Percentiles rank a stretch among this genome's conserved stretches.
phyloP scores from a whole-genome alignment of 1,139 yeast species.

The Pichia terricola region DNA sequence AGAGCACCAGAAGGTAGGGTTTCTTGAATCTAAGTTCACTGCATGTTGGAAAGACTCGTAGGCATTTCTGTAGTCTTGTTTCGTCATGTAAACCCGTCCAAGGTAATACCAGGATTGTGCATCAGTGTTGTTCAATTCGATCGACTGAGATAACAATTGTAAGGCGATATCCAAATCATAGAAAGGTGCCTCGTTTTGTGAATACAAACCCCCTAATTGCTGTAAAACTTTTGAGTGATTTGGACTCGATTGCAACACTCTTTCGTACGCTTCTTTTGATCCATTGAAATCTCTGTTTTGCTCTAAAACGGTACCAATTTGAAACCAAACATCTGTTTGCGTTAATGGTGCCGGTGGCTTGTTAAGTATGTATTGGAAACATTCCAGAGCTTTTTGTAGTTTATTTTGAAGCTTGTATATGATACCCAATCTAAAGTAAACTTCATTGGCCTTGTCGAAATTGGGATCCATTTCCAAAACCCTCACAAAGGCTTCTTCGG shows the following conservation, averaged over 20 bases:
- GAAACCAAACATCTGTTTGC: slow-evolving; percentile 97
- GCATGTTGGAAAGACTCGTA: slow-evolving; percentile 99
- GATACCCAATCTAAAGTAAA: slow-evolving; percentile 92
- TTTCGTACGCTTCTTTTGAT: slow-evolving; percentile 86
- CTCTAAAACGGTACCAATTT: slow-evolving; percentile 90
- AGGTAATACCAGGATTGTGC: slow-evolving; percentile 96
- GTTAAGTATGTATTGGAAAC: slow-evolving; percentile 82
- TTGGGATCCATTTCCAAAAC: slow-evolving; percentile 93
- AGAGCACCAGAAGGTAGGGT: slow-evolving; percentile 98
- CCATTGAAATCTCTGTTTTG: slow-evolving; percentile 87
- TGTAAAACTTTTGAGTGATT: slow-evolving; percentile 93
- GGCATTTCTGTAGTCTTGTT: slow-evolving; percentile 90
- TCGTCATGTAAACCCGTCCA: slow-evolving; percentile 94
- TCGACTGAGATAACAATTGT: slow-evolving; percentile 70
- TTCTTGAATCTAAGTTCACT: slow-evolving; percentile 89
- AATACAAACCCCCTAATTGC: slow-evolving; percentile 90
- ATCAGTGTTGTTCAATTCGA: slow-evolving; percentile 82
- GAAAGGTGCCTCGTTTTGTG: slow-evolving; percentile 64
- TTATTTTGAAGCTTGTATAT: slow-evolving; percentile 93
- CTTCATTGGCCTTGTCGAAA: slow-evolving; percentile 93
- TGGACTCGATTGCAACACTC: slow-evolving; percentile 82
- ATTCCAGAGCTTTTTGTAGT: slow-evolving; percentile 77
- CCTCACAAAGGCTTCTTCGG: slow-evolving; percentile 95
- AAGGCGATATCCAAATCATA: slow-evolving; percentile 81
- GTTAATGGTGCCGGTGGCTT: slow-evolving; percentile 95